phyloP scores from a whole-genome alignment of 257 asterid genomes.

The Nicotiana knightiana region DNA sequence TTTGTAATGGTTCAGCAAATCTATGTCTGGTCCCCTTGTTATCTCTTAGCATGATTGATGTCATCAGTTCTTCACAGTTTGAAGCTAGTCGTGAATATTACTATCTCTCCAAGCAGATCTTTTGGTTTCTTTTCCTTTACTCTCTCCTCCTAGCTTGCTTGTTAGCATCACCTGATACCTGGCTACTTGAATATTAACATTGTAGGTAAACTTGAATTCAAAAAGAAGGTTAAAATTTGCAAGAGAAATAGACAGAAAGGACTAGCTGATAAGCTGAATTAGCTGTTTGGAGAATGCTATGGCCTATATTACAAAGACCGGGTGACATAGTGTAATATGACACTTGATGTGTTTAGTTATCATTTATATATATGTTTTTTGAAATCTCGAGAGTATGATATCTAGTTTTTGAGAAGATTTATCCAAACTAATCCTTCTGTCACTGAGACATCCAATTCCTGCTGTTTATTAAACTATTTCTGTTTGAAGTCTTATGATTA shows the following conservation, averaged over 20 bases:
- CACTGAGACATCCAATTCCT: neutral
- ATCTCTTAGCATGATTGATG: neutral
- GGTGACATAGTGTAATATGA: neutral
- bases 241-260: neutral
- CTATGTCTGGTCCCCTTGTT: neutral
- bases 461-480: neutral
- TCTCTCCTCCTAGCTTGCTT: neutral
- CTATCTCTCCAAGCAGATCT: neutral
- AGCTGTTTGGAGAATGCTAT: neutral
- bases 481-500: neutral
- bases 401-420: neutral
- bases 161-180: neutral
- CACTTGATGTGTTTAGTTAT: neutral
- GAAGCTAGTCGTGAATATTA: neutral
- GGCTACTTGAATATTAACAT: neutral
- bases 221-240: neutral
- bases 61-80: neutral
- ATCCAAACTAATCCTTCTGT: neutral
- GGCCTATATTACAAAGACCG: neutral
- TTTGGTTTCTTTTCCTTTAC: neutral
- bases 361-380: neutral
- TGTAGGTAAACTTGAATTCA: neutral
- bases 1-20: neutral
- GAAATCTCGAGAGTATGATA: neutral
- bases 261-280: neutral